Evolutionary conservation across 495 filamentous ascomycete species (phyloP), one percentile per base, ranked within the genome.

Genomic region (Penicillium cataractarum): DNA sequence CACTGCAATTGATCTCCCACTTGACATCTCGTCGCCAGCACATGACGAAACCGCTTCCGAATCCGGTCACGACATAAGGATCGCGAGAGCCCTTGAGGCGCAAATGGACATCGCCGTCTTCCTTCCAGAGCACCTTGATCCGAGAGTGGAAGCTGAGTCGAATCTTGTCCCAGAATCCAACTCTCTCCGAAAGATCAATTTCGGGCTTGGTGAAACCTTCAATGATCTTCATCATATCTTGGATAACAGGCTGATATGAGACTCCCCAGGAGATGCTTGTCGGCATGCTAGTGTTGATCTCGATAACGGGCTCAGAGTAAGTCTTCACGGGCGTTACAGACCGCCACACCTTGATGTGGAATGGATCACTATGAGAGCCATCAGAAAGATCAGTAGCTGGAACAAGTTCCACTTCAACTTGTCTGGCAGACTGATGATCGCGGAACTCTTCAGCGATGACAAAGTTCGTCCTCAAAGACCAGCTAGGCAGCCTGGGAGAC

Each of bases 201-300:
- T 96, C 92, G 5, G 92, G 91, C 66, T 98, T 99, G 10, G 93
- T 97, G 77, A 99, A 97, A 0, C 90, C 90, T 79, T 99, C 95
- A 60, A 99, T 92, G 26, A 96, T 92, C 87, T 98, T 97, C 95
- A 99, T 99, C 91, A 97, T 97, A 69, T 99, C 95, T 74, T 99
- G 95, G 57, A 99, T 97, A 12, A 93, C 96, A 27, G 95, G 95
- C 64, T 99, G 95, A 70, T 98, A 98, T 0, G 95, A 97, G 59
- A 93, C 91, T 40, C 93, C 92, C 95, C 95, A 99, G 32, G 93
- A 97, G 54, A 98, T 93, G 58, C 90, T 87, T 8, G 95, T 99
- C 9, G 96, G 89, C 62, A 91, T 85, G 60, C 88, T 89, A 5
- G 94, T 97, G 71, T 97, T 94, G 69, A 99, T 96, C 56, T 96